Percentiles rank a stretch among this genome's conserved stretches.
phyloP scores from a whole-genome alignment of 495 filamentous ascomycete genomes.

The Platismatia glauca region DNA sequence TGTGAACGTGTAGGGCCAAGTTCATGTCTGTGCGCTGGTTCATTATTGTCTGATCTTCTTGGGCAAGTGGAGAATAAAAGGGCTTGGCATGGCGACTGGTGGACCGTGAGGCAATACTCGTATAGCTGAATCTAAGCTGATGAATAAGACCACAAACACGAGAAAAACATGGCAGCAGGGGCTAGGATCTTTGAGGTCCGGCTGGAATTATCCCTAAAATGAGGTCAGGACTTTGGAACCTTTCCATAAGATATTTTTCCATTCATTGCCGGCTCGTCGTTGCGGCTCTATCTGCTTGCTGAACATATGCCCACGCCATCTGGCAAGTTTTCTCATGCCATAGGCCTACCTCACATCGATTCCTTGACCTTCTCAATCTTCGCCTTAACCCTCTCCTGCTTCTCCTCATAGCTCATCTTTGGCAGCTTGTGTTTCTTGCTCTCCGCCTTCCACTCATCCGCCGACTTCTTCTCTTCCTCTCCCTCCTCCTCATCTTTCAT shows the following conservation, averaged over 20 bases:
- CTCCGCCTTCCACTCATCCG: slow-evolving; percentile 96
- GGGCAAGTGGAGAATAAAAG: neutral
- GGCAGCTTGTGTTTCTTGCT: slow-evolving; percentile 70
- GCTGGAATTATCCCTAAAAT: neutral
- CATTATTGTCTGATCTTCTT: neutral
- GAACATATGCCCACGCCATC: slow-evolving; percentile 7
- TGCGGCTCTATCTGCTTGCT: neutral
- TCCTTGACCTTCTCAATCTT: slow-evolving; percentile 71
- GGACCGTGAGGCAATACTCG: too few species aligned
- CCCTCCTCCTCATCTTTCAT: slow-evolving; percentile 60
- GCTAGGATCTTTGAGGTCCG: too few species aligned
- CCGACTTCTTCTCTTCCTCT: slow-evolving; percentile 59
- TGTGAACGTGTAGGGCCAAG: neutral
- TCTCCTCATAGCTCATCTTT: slow-evolving; percentile 76
- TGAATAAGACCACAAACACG: too few species aligned
- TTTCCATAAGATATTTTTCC: neutral
- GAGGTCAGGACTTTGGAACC: neutral
- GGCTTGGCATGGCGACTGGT: neutral
- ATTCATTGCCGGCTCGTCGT: neutral
- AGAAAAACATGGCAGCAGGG: too few species aligned
- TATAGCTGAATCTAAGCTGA: too few species aligned
- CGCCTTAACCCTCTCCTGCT: slow-evolving; percentile 67
- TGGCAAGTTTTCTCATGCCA: neutral
- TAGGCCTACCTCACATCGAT: slow-evolving; percentile 14
- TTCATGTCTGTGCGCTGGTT: neutral